Evolutionary conservation across 306 rosid genomes (phyloP).

Genomic region (Acacia confusa): DNA sequence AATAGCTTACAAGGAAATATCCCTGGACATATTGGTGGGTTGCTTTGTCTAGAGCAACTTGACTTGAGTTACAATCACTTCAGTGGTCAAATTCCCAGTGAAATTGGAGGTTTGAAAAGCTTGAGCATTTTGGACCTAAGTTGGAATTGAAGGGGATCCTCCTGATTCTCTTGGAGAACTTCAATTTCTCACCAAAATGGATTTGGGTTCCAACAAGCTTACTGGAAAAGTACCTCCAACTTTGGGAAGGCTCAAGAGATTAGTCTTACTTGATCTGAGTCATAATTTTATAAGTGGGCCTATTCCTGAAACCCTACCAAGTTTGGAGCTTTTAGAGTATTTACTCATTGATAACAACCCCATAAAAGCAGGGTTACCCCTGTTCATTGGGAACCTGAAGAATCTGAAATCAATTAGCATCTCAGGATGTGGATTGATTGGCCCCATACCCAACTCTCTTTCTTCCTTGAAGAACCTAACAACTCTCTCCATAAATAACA

Average conservation of each 20-base stretch:
- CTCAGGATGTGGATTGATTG: conserved; percentile 54
- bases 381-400: conserved; percentile 42
- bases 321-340: conserved; percentile 51
- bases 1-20: conserved; percentile 56
- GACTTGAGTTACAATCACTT: conserved; percentile 63
- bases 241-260: conserved; percentile 49
- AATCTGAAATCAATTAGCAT: conserved; percentile 53
- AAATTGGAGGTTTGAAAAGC: conserved; percentile 50
- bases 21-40: conserved; percentile 46
- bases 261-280: conserved; percentile 63
- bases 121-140: conserved; percentile 63
- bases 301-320: conserved; percentile 46
- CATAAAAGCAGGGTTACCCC: conserved; percentile 47
- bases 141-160: conserved; percentile 52
- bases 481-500: conserved; percentile 51
- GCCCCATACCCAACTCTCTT: conserved; percentile 40
- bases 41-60: conserved; percentile 54
- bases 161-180: conserved; percentile 54
- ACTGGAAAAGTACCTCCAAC: conserved; percentile 45
- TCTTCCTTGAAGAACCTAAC: conserved; percentile 51
- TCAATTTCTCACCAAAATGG: conserved; percentile 57
- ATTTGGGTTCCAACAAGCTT: conserved; percentile 55
- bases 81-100: conserved; percentile 57
- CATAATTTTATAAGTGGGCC: conserved; percentile 56
- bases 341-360: conserved; percentile 58